phyloP scores from a whole-genome alignment of 805 yeast species.

The Candida montana region DNA sequence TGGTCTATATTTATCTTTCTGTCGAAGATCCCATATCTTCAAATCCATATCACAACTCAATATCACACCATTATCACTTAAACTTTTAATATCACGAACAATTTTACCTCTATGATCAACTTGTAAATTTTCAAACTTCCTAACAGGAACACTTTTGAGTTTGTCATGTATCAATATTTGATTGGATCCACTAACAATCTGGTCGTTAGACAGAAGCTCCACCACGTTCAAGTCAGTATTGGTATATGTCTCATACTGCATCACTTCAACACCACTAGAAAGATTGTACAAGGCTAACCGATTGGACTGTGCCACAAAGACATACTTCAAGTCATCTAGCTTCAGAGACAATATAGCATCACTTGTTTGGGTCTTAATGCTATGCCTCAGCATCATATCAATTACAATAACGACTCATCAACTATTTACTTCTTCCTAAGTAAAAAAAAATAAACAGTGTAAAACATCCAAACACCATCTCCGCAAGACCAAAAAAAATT shows the following conservation, averaged over 20 bases:
- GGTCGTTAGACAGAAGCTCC: slow-evolving; percentile 5
- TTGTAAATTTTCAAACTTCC: slow-evolving; percentile 7
- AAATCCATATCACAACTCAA: slow-evolving; percentile 20
- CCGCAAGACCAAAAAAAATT: no score
- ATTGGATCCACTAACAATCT: slow-evolving; percentile 14
- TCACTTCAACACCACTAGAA: not conserved
- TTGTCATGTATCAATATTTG: slow-evolving; percentile 14
- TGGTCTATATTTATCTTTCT: slow-evolving; percentile 22
- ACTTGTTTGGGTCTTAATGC: not conserved
- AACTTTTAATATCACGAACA: slow-evolving; percentile 7
- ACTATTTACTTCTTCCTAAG: no score
- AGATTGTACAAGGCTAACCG: slow-evolving; percentile 3
- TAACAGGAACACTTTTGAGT: slow-evolving; percentile 1
- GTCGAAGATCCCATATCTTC: slow-evolving; percentile 15
- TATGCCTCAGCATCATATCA: no score
- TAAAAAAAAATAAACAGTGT: no score
- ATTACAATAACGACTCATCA: no score
- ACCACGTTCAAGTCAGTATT: slow-evolving; percentile 10
- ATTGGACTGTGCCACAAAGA: slow-evolving; percentile 10
- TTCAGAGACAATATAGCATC: not conserved
- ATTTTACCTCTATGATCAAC: slow-evolving; percentile 7
- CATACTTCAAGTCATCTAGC: not conserved
- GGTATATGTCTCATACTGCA: slow-evolving; percentile 6
- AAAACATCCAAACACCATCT: no score
- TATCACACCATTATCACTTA: slow-evolving; percentile 13